These are phyloP conservation scores for Sphagnum magellanicum DNA, from an alignment of 228 moss, liverwort and hornwort genomes.

Conservation along the genomic window DNA sequence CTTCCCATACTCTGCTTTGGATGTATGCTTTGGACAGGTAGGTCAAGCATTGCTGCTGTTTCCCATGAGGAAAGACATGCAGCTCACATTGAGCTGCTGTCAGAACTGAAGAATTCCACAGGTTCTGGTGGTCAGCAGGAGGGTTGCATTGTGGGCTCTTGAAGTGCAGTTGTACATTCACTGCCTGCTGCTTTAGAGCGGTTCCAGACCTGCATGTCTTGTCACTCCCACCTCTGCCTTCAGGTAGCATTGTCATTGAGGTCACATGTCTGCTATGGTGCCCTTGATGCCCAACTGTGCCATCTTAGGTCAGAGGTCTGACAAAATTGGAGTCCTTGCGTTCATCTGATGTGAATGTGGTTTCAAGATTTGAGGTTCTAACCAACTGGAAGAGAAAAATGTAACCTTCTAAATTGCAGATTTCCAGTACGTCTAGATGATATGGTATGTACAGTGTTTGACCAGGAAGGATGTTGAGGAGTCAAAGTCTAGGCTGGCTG, in stretches of 20 bases:
- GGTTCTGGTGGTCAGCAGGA: slow-evolving; percentile 16
- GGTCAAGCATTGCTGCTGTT: slow-evolving; percentile 36
- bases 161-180: slow-evolving; percentile 80
- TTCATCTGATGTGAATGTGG: not conserved
- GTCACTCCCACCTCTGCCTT: slow-evolving; percentile 79
- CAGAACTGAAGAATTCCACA: slow-evolving; percentile 24
- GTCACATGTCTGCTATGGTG: no score
- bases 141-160: slow-evolving; percentile 22
- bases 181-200: slow-evolving; percentile 78
- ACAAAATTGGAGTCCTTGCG: no score
- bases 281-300: no score
- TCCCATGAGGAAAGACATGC: slow-evolving; percentile 29
- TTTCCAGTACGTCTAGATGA: no score
- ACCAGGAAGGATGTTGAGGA: no score
- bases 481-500: no score
- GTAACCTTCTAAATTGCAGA: no score
- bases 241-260: slow-evolving; percentile 37
- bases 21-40: slow-evolving; percentile 21
- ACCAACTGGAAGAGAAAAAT: no score
- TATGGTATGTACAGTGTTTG: no score
- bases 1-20: no score
- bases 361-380: not conserved
- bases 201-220: slow-evolving; percentile 63
- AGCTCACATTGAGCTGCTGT: slow-evolving; percentile 41
- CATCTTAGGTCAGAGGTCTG: not conserved